These are phyloP conservation scores for Malassezia restricta DNA, from an alignment of 1,284 basidiomycete species.

Conservation along the genomic window DNA sequence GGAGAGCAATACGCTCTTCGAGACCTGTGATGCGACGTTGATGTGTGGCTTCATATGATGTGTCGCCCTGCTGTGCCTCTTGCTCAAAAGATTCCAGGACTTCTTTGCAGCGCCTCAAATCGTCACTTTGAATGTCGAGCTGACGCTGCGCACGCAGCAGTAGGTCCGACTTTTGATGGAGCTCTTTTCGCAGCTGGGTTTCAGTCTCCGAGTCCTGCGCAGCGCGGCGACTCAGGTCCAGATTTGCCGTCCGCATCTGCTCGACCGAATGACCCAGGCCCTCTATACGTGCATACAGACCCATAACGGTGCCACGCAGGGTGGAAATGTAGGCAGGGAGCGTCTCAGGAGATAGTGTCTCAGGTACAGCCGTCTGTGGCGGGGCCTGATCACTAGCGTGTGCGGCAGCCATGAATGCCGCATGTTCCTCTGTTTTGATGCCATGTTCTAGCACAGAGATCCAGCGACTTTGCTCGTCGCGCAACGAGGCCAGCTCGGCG, in stretches of 20 bases:
- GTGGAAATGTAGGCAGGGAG: slow-evolving; percentile 24
- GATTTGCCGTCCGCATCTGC: slow-evolving; percentile 20
- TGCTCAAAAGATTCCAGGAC: slow-evolving; percentile 26
- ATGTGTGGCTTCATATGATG: slow-evolving; percentile 31
- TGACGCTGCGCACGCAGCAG: slow-evolving; percentile 10
- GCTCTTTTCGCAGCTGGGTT: slow-evolving; percentile 24
- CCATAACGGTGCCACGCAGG: slow-evolving; percentile 24
- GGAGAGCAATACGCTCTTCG: slow-evolving; percentile 19
- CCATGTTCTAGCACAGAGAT: slow-evolving; percentile 10
- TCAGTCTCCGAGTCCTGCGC: slow-evolving; percentile 25
- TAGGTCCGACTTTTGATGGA: slow-evolving; percentile 30
- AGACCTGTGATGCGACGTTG: slow-evolving; percentile 34
- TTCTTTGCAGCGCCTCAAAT: slow-evolving; percentile 21
- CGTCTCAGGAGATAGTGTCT: slow-evolving; percentile 15
- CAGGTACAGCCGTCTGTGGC: slow-evolving; percentile 3
- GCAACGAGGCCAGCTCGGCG: slow-evolving; percentile 24
- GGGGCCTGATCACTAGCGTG: slow-evolving; percentile 13
- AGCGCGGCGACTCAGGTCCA: slow-evolving; percentile 18
- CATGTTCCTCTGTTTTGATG: slow-evolving; percentile 7
- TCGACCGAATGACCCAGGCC: slow-evolving; percentile 17
- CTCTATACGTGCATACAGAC: slow-evolving; percentile 19
- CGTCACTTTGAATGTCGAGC: slow-evolving; percentile 16
- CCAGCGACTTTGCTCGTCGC: slow-evolving; percentile 24
- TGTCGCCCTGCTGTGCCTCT: slow-evolving; percentile 25
- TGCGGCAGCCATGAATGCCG: slow-evolving; percentile 22